Conservation (phyloP, 164 flowering plant genomes). For the Stephania yunnanensis region DNA sequence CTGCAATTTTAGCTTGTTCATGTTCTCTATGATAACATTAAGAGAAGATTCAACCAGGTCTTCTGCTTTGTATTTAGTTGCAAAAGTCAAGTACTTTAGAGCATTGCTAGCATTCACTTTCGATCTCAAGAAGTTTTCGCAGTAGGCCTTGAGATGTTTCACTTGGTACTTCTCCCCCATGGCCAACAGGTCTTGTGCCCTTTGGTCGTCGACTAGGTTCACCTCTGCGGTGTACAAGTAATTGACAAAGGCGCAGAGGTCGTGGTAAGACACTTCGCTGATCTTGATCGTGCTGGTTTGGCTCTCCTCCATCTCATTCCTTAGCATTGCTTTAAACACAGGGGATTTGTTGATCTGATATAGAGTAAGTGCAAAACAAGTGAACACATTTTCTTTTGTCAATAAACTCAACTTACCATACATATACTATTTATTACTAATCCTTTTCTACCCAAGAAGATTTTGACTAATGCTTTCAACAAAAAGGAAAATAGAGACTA, state of each 20-base stretch:
- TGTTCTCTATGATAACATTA: slow-evolving; percentile 59
- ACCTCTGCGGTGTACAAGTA: slow-evolving; percentile 83
- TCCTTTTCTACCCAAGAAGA: too few species aligned
- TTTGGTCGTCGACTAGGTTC: slow-evolving; percentile 57
- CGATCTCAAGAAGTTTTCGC: slow-evolving; percentile 69
- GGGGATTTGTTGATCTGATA: slow-evolving; percentile 71
- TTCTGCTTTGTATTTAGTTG: slow-evolving; percentile 74
- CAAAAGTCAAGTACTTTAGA: slow-evolving; percentile 56
- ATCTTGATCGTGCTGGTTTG: slow-evolving; percentile 73
- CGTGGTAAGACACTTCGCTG: slow-evolving; percentile 61
- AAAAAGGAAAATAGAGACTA: too few species aligned
- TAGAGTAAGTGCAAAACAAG: too few species aligned
- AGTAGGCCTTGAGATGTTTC: slow-evolving; percentile 65
- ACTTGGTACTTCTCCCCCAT: slow-evolving; percentile 86
- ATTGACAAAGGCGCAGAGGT: slow-evolving; percentile 59
- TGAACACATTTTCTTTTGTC: too few species aligned
- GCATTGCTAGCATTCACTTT: slow-evolving; percentile 64
- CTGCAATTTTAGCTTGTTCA: slow-evolving; percentile 53
- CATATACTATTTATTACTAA: too few species aligned
- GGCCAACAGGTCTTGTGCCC: slow-evolving; percentile 67
- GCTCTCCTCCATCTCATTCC: slow-evolving; percentile 84
- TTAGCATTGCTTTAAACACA: slow-evolving; percentile 88
- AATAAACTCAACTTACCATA: too few species aligned
- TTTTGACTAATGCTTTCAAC: too few species aligned
- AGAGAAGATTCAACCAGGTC: slow-evolving; percentile 54